Base-by-base conservation (phyloP, 805 yeast species). In the Ogataea degrootiae region DNA sequence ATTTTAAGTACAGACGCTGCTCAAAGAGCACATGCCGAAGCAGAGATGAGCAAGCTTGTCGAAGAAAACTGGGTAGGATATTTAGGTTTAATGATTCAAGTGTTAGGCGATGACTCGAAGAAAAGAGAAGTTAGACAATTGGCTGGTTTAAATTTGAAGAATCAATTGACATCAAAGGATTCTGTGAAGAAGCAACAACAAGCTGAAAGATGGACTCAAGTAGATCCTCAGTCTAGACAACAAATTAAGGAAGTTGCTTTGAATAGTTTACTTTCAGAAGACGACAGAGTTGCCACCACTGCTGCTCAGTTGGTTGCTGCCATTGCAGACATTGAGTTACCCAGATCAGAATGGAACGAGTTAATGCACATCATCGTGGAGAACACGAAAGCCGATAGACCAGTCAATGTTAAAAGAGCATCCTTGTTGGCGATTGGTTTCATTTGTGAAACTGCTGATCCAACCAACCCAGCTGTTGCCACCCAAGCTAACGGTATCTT, bases 261-360 rank as follows among this genome's bases (percentile, higher is more conserved):
- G 43, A 68, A 70, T 39, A 79, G 91, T 3, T 77, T 94, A 47
- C 65, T 83, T 47, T 75, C 87, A 16, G 63, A 71, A n/a, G 80
- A 82, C 58, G 86, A 80, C 54, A 79, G 88, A 60, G 96, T 92
- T 47, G 94, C 96, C 33, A 81, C 83, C 48, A 77, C 96, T 29
- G 85, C 92, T 23, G 96, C 99, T 22, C 97, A 92, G 72, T 75
- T 92, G 55, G 92, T 94, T 44, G 96, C 98, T 34, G 96, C 97
- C 11, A 87, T 94, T 58, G 99, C 97, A n/a, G 92, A 85, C 53
- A 87, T 92, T 48, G 99, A 94, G 66, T 75, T 94, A 54, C 97
- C 97, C 41, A 72, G 85, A 52, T 76, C 76, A 54, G 88, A 85
- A 62, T 94, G 99, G 99, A 82, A 85, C 26, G 92, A 86, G 51